These are phyloP conservation scores for Schoenoplectus triqueter DNA, from an alignment of 202 grass and related monocot species.

Conservation along the genomic window DNA sequence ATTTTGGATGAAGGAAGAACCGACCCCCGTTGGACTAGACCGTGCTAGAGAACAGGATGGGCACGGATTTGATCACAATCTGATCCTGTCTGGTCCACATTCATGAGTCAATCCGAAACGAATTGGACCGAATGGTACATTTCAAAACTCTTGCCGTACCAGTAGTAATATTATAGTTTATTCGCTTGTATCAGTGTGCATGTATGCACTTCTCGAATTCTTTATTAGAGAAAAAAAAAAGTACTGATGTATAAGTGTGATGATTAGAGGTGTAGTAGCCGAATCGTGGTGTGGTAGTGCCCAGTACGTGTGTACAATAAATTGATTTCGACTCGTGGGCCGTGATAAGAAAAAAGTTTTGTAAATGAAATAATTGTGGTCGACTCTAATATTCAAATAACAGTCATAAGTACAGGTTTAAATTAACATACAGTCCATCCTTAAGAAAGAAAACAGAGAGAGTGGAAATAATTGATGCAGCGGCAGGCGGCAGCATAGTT, in stretches of 20 bases:
- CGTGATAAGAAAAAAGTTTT: not conserved
- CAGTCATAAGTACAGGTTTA: not conserved
- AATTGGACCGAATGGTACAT: too few species aligned
- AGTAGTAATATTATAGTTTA: too few species aligned
- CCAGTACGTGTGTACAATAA: not conserved
- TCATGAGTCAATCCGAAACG: too few species aligned
- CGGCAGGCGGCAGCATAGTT: not conserved
- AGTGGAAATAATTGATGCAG: not conserved
- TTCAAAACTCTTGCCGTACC: too few species aligned
- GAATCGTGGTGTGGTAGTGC: conserved; percentile 10
- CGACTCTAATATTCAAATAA: not conserved
- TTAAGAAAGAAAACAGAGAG: not conserved
- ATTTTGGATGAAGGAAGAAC: too few species aligned
- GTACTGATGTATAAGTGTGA: conserved; percentile 11
- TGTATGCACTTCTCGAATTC: not conserved
- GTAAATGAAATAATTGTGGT: not conserved
- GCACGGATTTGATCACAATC: too few species aligned
- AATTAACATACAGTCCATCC: not conserved
- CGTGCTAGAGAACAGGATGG: too few species aligned
- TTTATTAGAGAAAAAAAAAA: conserved; percentile 1
- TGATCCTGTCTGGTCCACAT: too few species aligned
- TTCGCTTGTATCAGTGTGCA: too few species aligned
- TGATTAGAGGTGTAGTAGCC: conserved; percentile 16
- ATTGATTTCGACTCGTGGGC: conserved; percentile 14
- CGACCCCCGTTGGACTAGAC: too few species aligned